A percentile compares a stretch with the other conserved stretches of the same genome.
Evolutionary conservation across 371 early-diverging fungal species (phyloP).

Genomic region (Choanephora cucurbitarum): DNA sequence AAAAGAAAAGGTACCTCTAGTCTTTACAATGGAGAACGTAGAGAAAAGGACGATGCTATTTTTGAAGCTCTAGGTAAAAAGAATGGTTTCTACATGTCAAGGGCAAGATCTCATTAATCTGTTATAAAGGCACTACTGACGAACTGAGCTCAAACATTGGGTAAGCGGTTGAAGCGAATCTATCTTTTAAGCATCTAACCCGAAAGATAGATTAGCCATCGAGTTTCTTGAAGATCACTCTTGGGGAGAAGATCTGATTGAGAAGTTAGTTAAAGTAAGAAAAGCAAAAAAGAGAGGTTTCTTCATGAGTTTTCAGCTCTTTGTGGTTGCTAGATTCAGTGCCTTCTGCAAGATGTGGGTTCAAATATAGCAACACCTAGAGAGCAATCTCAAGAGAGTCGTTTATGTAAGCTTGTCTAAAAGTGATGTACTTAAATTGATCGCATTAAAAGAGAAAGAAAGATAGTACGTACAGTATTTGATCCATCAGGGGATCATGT

Average conservation of each 20-base stretch:
- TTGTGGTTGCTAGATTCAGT: conserved; percentile 90
- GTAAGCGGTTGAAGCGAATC: conserved; percentile 19
- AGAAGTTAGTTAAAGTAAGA: conserved; percentile 14
- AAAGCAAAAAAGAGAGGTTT: too few species aligned
- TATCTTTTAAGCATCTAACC: background rate
- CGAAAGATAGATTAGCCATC: conserved; percentile 19
- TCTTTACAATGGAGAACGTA: conserved; percentile 89
- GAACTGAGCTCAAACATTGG: conserved; percentile 54
- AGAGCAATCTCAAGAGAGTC: conserved; percentile 51
- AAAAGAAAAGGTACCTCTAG: conserved; percentile 71
- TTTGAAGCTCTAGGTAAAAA: conserved; percentile 87
- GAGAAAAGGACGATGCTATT: conserved; percentile 81
- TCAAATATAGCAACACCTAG: conserved; percentile 93
- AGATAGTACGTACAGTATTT: conserved; percentile 70
- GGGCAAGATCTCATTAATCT: background rate
- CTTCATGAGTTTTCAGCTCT: too few species aligned
- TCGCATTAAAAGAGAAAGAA: background rate
- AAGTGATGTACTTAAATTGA: too few species aligned
- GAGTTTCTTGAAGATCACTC: conserved; percentile 17
- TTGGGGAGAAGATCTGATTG: conserved; percentile 13
- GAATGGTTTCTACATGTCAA: background rate
- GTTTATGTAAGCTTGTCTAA: conserved; percentile 54
- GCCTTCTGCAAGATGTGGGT: conserved; percentile 86
- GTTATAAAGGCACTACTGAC: conserved; percentile 53
- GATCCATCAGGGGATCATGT: conserved; percentile 67